These are phyloP conservation scores for Leucosporidium yakuticum DNA, from an alignment of 768 basidiomycete genomes.

Conservation along the genomic window DNA sequence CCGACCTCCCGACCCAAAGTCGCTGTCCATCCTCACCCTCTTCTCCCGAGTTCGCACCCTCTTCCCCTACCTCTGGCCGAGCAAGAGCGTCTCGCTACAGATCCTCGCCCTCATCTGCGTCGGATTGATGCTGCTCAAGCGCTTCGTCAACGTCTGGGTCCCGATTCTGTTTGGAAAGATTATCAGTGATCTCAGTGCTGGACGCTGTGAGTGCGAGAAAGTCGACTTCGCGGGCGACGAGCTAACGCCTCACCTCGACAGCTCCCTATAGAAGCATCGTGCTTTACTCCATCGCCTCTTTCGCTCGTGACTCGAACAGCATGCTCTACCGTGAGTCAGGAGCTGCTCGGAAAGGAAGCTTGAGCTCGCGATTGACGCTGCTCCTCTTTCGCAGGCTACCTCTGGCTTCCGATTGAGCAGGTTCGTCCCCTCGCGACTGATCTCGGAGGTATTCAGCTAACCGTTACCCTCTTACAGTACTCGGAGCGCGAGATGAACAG, in stretches of 20 bases:
- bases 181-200: constrained; percentile 36
- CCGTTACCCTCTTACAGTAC: not conserved
- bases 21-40: constrained; percentile 49
- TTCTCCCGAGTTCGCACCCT: constrained; percentile 60
- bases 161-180: constrained; percentile 28
- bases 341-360: too few species aligned
- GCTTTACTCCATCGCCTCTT: constrained; percentile 23
- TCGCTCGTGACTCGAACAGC: constrained; percentile 26
- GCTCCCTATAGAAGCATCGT: constrained; percentile 21
- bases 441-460: constrained; percentile 52
- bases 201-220: constrained; percentile 17
- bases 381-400: constrained; percentile 46
- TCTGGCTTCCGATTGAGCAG: constrained; percentile 78
- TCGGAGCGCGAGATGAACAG: constrained; percentile 65
- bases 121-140: constrained; percentile 62
- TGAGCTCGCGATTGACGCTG: too few species aligned
- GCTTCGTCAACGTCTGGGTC: constrained; percentile 62
- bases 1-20: constrained; percentile 52
- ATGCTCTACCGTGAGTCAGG: constrained; percentile 24
- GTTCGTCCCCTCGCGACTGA: too few species aligned
- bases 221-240: not conserved
- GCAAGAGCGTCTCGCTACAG: constrained; percentile 60
- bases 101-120: constrained; percentile 63
- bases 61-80: constrained; percentile 78
- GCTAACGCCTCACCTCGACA: not conserved